A percentile compares a stretch with the other conserved stretches of the same genome.
Conservation (phyloP, 345 rosid species). For the Eucalyptus polyanthemos region DNA sequence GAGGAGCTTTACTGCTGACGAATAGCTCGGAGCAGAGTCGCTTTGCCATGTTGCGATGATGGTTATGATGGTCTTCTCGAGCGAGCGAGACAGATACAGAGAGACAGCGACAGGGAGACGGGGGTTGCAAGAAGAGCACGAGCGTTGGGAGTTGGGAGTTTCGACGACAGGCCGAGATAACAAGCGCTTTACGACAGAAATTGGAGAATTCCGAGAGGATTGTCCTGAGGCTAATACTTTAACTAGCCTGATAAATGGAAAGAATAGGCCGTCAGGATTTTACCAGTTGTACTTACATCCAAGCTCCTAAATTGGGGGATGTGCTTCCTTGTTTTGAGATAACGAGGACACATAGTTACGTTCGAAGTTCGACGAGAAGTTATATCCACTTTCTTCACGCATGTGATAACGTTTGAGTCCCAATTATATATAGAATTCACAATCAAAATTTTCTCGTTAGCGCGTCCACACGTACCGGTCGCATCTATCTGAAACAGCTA, state of each 20-base stretch:
- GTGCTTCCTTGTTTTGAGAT: neutral
- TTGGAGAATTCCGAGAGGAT: neutral
- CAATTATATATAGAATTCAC: neutral
- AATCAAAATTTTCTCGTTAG: neutral
- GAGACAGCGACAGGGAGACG: neutral
- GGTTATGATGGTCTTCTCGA: neutral
- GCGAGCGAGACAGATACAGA: neutral
- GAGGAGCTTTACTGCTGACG: conserved; percentile 20
- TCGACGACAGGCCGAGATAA: too few relatives aligned
- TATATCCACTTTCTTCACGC: neutral
- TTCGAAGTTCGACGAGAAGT: neutral
- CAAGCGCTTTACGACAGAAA: neutral
- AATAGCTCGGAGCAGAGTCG: conserved; percentile 27
- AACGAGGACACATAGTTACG: neutral
- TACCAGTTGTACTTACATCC: neutral
- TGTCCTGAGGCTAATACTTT: neutral
- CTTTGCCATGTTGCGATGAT: conserved; percentile 14
- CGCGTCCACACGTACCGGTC: neutral
- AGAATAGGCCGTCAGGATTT: neutral
- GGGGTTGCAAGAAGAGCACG: neutral
- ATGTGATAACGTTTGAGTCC: neutral
- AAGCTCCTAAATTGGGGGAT: neutral
- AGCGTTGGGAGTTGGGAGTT: neutral
- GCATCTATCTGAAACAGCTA: neutral
- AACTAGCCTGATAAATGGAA: neutral